Base-by-base conservation (phyloP, 1,139 yeast genomes). In the Kodamaea anthophila region DNA sequence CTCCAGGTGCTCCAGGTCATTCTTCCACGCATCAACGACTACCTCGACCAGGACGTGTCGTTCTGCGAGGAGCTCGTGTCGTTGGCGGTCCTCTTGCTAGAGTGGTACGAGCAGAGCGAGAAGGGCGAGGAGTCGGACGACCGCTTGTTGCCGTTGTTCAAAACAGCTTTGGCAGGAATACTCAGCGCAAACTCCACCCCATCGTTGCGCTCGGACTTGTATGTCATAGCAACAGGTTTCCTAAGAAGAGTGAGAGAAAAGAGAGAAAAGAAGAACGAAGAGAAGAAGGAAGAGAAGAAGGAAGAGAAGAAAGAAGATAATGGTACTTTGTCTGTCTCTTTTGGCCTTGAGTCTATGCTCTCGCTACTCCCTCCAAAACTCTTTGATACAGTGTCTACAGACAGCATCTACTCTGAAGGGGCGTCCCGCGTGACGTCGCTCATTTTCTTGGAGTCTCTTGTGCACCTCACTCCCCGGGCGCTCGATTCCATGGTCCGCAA, bases 61-160 rank as follows among this genome's bases (percentile, higher is more conserved):
- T 82, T 79, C 48, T 79, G 94, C 0, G 86, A 80, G 46, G 93
- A 82, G 36, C 57, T 87, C 38, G 80, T 86, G 1, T 78, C 93
- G 0, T 57, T 87, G 30, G 73, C 86, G 44, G 91, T 83, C 1
- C 67, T 82, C 9, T 54, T 87, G 28, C 77, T 80, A 44, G 84
- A 79, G 36, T 55, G 74, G 13, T 83, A 78, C 47, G 62, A 58
- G 24, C 59, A 60, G 25, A 35, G 34, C 31, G 34, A 38, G 16
- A 38, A 52, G 28, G 43, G 46, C 3, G 38, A 49, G 13, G 74
- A 70, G 38, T n/a, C n/a, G n/a, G n/a, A n/a, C n/a, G n/a, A n/a
- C n/a, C 66, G 91, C 30, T 59, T 85, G 22, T 72, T 77, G 29
- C 74, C 85, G 1, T 53, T 88, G 23, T 83, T 86, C 56, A 74